Base-by-base conservation (phyloP, 2,329 filamentous ascomycete species). In the Hirsutella minnesotensis region DNA sequence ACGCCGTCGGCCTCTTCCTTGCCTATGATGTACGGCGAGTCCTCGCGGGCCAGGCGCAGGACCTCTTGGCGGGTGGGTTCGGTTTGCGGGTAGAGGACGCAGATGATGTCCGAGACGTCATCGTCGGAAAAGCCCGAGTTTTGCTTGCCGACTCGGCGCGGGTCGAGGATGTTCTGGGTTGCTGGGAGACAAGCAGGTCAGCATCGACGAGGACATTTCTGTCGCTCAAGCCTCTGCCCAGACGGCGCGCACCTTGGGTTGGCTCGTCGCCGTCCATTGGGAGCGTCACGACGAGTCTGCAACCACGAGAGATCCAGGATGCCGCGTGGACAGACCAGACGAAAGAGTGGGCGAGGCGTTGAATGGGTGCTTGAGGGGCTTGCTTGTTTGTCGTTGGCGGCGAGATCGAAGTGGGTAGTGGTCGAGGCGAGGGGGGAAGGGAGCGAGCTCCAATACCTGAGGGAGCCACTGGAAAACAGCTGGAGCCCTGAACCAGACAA, bases 31-130 rank as follows among this genome's bases (percentile, higher is more conserved):
- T 74, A 67, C 21, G 65, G 67, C 30, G 66, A 69, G 47, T 65
- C 62, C 45, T 72, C 64, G 38, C 54, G 47, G 44, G 70, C 72
- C 27, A 78, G 65, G 4, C 64, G 60, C 47, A 63, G 58, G n/a
- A 90, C 79, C 52, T 89, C 84, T 48, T 70, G 68, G 49, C 82
- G 80, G 18, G 90, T 86, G 19, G 76, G 74, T 33, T 77, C 70
- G 3, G 87, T 86, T 50, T 77, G 78, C 10, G 90, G 89, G 52
- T 94, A 81, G 22, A 96, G 73, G 44, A 95, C 79, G 64, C 88
- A 94, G 50, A 95, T 77, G 52, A 95, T 86, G 63, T 95, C 89
- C 47, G 86, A 77, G 40, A 92, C 76, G 59, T 95, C 89, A 50
- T 85, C 76, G 51, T 89, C 82, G 42, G 76, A 82, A 47, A 95